phyloP scores from a whole-genome alignment of 202 grass and related monocot genomes.

The Cymbopogon flexuosus region DNA sequence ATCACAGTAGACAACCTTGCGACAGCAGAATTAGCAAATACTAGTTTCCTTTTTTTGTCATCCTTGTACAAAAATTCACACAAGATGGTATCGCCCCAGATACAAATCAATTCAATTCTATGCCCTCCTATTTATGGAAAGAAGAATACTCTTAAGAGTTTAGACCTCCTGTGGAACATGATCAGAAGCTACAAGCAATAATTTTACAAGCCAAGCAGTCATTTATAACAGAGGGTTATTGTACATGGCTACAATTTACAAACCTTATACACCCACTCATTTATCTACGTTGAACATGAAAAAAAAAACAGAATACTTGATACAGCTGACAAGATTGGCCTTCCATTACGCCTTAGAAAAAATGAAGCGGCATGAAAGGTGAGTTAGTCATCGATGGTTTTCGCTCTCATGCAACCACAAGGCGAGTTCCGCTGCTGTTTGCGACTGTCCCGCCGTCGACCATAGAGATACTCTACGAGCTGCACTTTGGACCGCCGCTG shows the following conservation, averaged over 20 bases:
- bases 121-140: constrained; percentile 10
- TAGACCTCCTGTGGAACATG: neutral
- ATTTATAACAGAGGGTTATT: constrained; percentile 22
- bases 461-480: constrained; percentile 72
- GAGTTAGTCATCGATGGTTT: constrained; percentile 59
- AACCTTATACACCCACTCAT: constrained; percentile 21
- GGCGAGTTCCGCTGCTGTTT: constrained; percentile 41
- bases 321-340: constrained; percentile 29
- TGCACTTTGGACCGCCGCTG: constrained; percentile 54
- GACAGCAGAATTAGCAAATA: neutral
- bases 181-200: constrained; percentile 25
- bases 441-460: constrained; percentile 51
- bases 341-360: constrained; percentile 30
- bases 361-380: constrained; percentile 30
- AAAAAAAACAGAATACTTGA: neutral
- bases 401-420: constrained; percentile 68
- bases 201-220: constrained; percentile 25
- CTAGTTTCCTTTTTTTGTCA: too few species aligned
- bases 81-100: neutral
- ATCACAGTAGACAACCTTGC: neutral
- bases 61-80: constrained; percentile 12
- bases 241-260: constrained; percentile 45
- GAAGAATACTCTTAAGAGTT: neutral
- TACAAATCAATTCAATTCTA: neutral
- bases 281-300: constrained; percentile 34